A percentile compares a stretch with the other conserved stretches of the same genome.
Evolutionary conservation across 2,329 filamentous ascomycete species (phyloP).

Genomic region (Ophiostoma australiae): DNA sequence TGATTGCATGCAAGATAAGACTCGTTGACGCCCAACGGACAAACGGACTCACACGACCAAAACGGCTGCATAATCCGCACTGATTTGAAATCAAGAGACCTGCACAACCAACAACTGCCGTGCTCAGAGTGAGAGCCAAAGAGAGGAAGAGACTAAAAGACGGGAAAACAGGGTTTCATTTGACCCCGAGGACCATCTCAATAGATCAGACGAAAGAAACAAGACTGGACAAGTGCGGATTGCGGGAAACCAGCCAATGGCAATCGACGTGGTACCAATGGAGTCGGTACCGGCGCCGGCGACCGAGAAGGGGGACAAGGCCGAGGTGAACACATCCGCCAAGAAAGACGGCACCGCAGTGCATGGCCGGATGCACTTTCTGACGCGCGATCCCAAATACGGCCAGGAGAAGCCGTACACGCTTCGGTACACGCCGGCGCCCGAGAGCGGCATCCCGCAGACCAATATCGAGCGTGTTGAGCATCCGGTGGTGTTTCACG

Average conservation of each 20-base stretch:
- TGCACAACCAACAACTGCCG: not conserved
- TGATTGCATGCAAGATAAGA: not conserved
- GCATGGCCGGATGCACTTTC: conserved; percentile 24
- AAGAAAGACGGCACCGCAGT: conserved; percentile 10
- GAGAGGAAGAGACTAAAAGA: not conserved
- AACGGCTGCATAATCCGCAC: not conserved
- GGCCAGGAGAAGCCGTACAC: conserved; percentile 27
- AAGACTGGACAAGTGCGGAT: too few species aligned
- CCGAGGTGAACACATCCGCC: not conserved
- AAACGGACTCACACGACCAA: not conserved
- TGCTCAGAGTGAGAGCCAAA: not conserved
- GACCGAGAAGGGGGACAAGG: not conserved
- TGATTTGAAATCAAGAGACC: not conserved
- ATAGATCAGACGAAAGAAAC: not conserved
- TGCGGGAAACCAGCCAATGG: not conserved
- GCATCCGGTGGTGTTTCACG: conserved; percentile 20
- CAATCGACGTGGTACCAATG: not conserved
- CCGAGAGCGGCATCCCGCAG: conserved; percentile 24
- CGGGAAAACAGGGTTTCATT: not conserved
- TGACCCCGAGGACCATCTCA: too few species aligned
- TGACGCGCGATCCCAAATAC: conserved; percentile 25
- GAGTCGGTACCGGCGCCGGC: not conserved
- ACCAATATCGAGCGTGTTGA: conserved; percentile 26
- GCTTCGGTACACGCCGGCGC: conserved; percentile 25
- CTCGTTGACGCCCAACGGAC: not conserved